Base-by-base conservation (phyloP, 495 filamentous ascomycete genomes). In the Hypoxylon intermedium region DNA sequence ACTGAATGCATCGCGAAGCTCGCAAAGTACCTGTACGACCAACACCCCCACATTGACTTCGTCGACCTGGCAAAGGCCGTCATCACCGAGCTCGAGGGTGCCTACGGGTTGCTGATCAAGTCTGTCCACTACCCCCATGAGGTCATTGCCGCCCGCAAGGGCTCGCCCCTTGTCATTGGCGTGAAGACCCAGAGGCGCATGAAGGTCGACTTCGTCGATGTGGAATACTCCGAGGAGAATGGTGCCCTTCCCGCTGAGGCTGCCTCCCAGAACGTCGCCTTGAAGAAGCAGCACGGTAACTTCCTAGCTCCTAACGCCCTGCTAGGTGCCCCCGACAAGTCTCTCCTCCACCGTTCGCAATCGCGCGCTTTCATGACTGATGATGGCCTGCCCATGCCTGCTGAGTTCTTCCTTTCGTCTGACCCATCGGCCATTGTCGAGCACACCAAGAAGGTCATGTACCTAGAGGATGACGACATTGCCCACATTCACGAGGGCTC, bases 121-220 rank as follows among this genome's bases (percentile, higher is more conserved):
- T 98, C 94, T 21, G 91, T 98, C 43, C 94, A 98, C 82, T 98
- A 91, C 78, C 93, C 94, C 53, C 93, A 97, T 75, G 95, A 98
- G 79, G 89, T 98, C 38, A 91, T 98, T 76, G 94, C 94, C 24
- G 95, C 94, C 62, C 89, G 94, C 65, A 98, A 98, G 83, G 94
- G 94, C 72, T 98, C 94, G 13, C 94, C 94, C 18, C 81, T 98
- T 38, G 94, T 98, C 43, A 88, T 98, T 66, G 94, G 94, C 71
- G 94, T 98, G 65, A 86, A 90, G 74, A 97, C 94, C 37, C 83
- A 91, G 74, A 93, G 87, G 83, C 96, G 96, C 80, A 98, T 98
- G 94, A 98, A 98, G 88, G 94, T 98, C 54, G 94, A 98, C 77
- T 98, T 98, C 70, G 94, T 98, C 65, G 94, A 98, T 75, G 94